Conservation (phyloP, 1,284 basidiomycete species). For the Polyporus tsugae region DNA sequence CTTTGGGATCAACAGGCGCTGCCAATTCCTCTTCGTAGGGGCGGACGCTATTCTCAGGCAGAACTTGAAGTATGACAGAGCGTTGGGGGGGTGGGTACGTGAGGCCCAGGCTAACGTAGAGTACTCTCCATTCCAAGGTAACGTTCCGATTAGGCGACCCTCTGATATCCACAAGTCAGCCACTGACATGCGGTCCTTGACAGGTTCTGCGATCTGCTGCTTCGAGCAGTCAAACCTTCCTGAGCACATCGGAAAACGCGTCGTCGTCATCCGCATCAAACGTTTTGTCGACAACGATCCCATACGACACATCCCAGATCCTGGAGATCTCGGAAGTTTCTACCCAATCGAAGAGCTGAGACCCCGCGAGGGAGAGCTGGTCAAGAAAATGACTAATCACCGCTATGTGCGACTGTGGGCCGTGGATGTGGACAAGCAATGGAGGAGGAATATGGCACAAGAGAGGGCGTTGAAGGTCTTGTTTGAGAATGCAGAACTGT, state of each 20-base stretch:
- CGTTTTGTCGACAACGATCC: not conserved
- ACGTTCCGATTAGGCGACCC: not conserved
- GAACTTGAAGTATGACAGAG: not conserved
- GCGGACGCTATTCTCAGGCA: not conserved
- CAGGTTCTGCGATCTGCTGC: not conserved
- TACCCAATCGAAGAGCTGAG: not conserved
- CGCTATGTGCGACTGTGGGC: not conserved
- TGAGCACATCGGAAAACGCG: not conserved
- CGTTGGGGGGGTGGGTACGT: not conserved
- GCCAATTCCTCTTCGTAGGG: not conserved
- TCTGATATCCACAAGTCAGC: too few species aligned
- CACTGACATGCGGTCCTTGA: not conserved
- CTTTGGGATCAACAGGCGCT: not conserved
- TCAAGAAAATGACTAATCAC: not conserved
- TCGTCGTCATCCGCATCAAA: slow-evolving; percentile 1
- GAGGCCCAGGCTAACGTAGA: not conserved
- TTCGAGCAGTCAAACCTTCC: not conserved
- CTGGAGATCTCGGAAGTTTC: not conserved
- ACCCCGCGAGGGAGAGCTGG: not conserved
- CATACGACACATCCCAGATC: not conserved
- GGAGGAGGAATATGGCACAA: not conserved
- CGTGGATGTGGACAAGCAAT: not conserved
- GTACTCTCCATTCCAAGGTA: not conserved
- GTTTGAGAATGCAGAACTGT: not conserved
- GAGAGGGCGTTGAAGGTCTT: not conserved